Conservation (phyloP, 2,329 filamentous ascomycete species). For the Ophiognomonia clavigignenti-juglandacearum region DNA sequence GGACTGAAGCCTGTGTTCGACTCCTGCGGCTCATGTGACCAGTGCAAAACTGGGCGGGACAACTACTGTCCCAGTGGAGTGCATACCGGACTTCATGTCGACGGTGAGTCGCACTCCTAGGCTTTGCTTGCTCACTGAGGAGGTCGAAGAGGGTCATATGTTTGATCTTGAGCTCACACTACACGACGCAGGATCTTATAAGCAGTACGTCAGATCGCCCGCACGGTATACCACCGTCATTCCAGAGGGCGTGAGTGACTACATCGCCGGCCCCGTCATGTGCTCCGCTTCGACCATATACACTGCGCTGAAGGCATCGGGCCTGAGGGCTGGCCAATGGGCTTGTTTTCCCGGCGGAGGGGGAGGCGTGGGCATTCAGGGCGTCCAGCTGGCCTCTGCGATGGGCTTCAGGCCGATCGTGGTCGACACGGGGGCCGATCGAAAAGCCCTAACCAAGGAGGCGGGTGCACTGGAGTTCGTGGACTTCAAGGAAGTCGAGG, state of each 20-base stretch:
- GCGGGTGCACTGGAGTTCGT: constrained; percentile 52
- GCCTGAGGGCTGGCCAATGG: constrained; percentile 46
- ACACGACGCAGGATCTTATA: constrained; percentile 41
- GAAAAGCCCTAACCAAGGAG: constrained; percentile 37
- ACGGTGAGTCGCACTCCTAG: no score
- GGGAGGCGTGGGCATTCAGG: constrained; percentile 53
- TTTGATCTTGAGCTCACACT: background rate
- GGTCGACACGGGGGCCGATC: constrained; percentile 45
- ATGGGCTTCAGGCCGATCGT: constrained; percentile 54
- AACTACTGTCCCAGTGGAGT: constrained; percentile 25
- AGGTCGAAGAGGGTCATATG: no score
- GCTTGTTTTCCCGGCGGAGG: constrained; percentile 51
- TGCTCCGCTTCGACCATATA: constrained; percentile 56
- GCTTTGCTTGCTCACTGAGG: no score
- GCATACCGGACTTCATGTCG: constrained; percentile 15
- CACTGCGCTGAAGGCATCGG: constrained; percentile 47
- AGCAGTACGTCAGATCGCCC: constrained; percentile 54
- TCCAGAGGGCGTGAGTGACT: constrained; percentile 42
- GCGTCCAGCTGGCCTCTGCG: constrained; percentile 47
- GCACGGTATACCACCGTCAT: constrained; percentile 48
- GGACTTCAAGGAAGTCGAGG: constrained; percentile 42
- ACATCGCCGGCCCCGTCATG: constrained; percentile 55
- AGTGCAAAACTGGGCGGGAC: constrained; percentile 29
- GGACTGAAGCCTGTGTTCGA: constrained; percentile 31
- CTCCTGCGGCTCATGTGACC: constrained; percentile 30